phyloP scores from a whole-genome alignment of 2,329 filamentous ascomycete species.

The Rachicladosporium sp. region DNA sequence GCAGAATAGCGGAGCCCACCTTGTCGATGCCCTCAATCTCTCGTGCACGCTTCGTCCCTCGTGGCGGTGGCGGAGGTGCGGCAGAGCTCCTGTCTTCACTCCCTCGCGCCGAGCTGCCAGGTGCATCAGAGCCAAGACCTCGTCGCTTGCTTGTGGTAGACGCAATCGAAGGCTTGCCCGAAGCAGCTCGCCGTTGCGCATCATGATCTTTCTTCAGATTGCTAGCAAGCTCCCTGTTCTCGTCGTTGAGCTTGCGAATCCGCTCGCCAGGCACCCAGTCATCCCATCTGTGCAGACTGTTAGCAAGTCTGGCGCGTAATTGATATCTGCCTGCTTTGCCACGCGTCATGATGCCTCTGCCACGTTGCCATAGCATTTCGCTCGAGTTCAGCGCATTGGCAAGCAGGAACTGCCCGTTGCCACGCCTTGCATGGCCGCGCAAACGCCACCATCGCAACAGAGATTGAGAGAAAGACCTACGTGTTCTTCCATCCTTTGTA shows the following conservation, averaged over 20 bases:
- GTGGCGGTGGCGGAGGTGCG: constrained; percentile 41
- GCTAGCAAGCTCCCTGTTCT: constrained; percentile 79
- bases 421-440: too few species aligned
- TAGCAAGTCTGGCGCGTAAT: background rate
- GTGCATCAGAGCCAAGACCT: constrained; percentile 43
- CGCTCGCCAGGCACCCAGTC: constrained; percentile 95
- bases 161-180: constrained; percentile 28
- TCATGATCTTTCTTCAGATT: constrained; percentile 60
- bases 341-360: too few species aligned
- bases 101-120: constrained; percentile 43
- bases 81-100: constrained; percentile 65
- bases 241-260: constrained; percentile 84
- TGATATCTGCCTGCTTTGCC: too few species aligned
- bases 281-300: constrained; percentile 57
- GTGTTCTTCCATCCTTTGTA: constrained; percentile 99
- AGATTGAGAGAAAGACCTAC: constrained; percentile 36
- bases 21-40: constrained; percentile 69
- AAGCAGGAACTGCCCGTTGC: background rate
- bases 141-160: constrained; percentile 39
- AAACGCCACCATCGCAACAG: too few species aligned
- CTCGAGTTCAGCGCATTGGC: background rate
- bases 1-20: constrained; percentile 34
- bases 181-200: constrained; percentile 38
- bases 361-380: background rate
- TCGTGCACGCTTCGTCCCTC: constrained; percentile 61